Evolutionary conservation across 139 green algal species (phyloP), one percentile per base, ranked within the genome.

Genomic region (Tetradesmus lagerheimii): DNA sequence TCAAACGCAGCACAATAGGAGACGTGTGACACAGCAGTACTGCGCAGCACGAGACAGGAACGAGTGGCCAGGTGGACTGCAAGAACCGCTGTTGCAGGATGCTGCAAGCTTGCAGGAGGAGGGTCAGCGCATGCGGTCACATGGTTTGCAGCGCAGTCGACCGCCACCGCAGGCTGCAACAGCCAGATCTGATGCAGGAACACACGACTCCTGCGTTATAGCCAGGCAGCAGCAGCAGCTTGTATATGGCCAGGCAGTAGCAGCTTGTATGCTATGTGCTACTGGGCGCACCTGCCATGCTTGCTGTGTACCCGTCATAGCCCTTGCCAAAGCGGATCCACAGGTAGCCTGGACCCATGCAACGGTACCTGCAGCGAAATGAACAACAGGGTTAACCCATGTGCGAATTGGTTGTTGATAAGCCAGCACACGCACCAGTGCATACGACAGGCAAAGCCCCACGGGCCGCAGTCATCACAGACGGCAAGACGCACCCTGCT

Each of bases 1-100:
- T n/a, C n/a, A n/a, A n/a, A n/a, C n/a, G n/a, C n/a, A n/a, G n/a
- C n/a, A n/a, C n/a, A n/a, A n/a, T n/a, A n/a, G n/a, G n/a, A n/a
- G n/a, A n/a, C n/a, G n/a, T n/a, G n/a, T n/a, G n/a, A n/a, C n/a
- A n/a, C n/a, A n/a, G n/a, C n/a, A n/a, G n/a, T n/a, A n/a, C n/a
- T n/a, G n/a, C n/a, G n/a, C n/a, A n/a, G n/a, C n/a, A n/a, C n/a
- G n/a, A n/a, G n/a, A n/a, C n/a, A n/a, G n/a, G 76, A 4, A 77
- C 86, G 12, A 80, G 80, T 31, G 89, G 64, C 88, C 88, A 91
- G 11, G 88, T 91, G 50, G 66, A 85, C 80, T 91, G 88, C 14
- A 91, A 66, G 66, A 71, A n/a, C n/a, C n/a, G n/a, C n/a, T n/a
- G n/a, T 89, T 18, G 89, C 88, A 29, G 88, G 88, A 25, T 67